A percentile compares a stretch with the other conserved stretches of the same genome.
Evolutionary conservation across 352 stramenopile genomes (phyloP).

Genomic region (Globisporangium parvum): DNA sequence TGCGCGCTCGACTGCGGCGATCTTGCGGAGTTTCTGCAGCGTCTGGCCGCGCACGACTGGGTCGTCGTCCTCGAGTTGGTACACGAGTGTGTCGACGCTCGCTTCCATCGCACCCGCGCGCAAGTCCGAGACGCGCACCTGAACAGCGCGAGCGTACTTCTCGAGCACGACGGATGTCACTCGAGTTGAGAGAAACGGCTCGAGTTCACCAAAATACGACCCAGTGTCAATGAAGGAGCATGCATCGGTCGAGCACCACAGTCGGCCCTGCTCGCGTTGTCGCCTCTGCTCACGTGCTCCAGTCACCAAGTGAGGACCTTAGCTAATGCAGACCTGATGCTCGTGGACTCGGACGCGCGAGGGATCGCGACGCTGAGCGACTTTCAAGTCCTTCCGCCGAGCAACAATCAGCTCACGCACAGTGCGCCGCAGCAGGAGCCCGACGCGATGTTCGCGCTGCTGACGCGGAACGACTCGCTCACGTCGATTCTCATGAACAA

Average conservation of each 20-base stretch:
- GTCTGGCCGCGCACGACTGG: conserved; percentile 39
- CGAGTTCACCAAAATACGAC: neutral
- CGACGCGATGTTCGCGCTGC: conserved; percentile 4
- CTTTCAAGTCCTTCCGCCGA: neutral
- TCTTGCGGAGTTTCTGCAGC: conserved; percentile 57
- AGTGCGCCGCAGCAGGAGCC: neutral
- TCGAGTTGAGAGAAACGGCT: neutral
- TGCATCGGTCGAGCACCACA: too few relatives aligned
- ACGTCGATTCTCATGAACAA: conserved; percentile 10
- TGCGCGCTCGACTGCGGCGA: conserved; percentile 52
- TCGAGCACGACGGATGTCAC: neutral
- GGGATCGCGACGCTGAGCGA: conserved; percentile 2
- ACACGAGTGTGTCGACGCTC: conserved; percentile 68
- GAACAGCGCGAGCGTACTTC: too few relatives aligned
- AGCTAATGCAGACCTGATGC: conserved; percentile 1
- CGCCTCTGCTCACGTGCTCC: too few relatives aligned
- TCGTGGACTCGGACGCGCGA: neutral
- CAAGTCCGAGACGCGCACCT: too few relatives aligned
- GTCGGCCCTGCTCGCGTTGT: too few relatives aligned
- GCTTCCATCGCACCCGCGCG: conserved; percentile 38
- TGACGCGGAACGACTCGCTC: conserved; percentile 12
- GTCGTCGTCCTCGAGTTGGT: conserved; percentile 77
- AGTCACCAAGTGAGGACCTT: too few relatives aligned
- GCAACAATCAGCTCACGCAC: conserved; percentile 11
- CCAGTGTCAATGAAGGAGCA: too few relatives aligned